Conservation (phyloP, 768 basidiomycete genomes). For the Boletus huronensis region DNA sequence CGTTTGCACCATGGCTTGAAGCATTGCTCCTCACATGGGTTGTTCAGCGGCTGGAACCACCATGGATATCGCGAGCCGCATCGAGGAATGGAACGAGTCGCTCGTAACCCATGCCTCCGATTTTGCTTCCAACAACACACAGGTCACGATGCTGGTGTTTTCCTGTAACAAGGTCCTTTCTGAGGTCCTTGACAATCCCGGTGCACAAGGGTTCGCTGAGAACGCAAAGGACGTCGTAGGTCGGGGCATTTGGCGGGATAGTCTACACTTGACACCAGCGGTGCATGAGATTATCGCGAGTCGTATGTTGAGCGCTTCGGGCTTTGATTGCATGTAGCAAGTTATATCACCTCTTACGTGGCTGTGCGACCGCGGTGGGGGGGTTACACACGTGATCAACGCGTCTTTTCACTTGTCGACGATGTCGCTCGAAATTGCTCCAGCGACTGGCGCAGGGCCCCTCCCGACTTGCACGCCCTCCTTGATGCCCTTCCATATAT, state of each 20-base stretch:
- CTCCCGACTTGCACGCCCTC: constrained; percentile 51
- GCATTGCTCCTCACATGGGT: neutral
- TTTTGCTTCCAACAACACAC: neutral
- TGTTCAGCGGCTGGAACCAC: neutral
- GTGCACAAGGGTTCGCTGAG: constrained; percentile 6
- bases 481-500: constrained; percentile 82
- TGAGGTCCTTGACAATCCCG: constrained; percentile 8
- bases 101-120: neutral
- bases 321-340: neutral
- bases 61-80: neutral
- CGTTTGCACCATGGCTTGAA: neutral
- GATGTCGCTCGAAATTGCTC: constrained; percentile 23
- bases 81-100: constrained; percentile 5
- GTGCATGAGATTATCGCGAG: constrained; percentile 35
- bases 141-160: constrained; percentile 3
- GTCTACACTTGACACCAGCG: constrained; percentile 34
- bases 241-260: constrained; percentile 36
- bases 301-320: neutral
- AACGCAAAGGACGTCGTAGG: neutral
- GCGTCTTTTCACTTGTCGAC: neutral
- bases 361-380: too few species aligned
- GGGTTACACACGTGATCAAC: constrained; percentile 11
- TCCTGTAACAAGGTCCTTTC: constrained; percentile 9
- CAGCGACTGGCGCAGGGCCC: neutral
- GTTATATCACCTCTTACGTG: constrained; percentile 2